Evolutionary conservation across 306 rosid genomes (phyloP).

Genomic region (Bauhinia variegata): DNA sequence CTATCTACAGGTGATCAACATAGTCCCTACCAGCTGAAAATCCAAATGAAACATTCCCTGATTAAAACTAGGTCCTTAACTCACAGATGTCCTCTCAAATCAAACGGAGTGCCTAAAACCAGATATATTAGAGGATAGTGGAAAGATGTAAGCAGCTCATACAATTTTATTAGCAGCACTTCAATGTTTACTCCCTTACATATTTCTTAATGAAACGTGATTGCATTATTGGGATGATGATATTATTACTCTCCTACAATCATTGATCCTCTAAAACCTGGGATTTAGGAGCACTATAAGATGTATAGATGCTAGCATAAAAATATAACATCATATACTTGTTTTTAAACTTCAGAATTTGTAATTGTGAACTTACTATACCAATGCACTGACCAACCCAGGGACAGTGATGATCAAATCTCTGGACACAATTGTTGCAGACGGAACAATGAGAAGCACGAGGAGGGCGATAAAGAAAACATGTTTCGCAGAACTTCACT

Average conservation of each 20-base stretch:
- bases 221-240: constrained; percentile 12
- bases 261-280: neutral
- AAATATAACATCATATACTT: constrained; percentile 6
- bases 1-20: constrained; percentile 10
- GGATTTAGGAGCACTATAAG: too few species aligned
- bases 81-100: too few species aligned
- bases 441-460: constrained; percentile 97
- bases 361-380: constrained; percentile 58
- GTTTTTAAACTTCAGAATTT: constrained; percentile 3
- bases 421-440: constrained; percentile 96
- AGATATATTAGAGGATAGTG: too few species aligned
- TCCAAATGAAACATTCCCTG: neutral
- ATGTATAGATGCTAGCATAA: neutral
- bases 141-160: too few species aligned
- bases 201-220: too few species aligned
- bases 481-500: constrained; percentile 96
- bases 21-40: constrained; percentile 17
- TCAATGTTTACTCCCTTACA: too few species aligned
- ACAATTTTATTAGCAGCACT: too few species aligned
- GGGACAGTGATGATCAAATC: constrained; percentile 98
- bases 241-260: neutral
- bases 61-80: too few species aligned
- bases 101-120: too few species aligned
- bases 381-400: constrained; percentile 99
- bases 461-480: constrained; percentile 93